phyloP scores from a whole-genome alignment of 163 green algal genomes.

The Volvox carteri region DNA sequence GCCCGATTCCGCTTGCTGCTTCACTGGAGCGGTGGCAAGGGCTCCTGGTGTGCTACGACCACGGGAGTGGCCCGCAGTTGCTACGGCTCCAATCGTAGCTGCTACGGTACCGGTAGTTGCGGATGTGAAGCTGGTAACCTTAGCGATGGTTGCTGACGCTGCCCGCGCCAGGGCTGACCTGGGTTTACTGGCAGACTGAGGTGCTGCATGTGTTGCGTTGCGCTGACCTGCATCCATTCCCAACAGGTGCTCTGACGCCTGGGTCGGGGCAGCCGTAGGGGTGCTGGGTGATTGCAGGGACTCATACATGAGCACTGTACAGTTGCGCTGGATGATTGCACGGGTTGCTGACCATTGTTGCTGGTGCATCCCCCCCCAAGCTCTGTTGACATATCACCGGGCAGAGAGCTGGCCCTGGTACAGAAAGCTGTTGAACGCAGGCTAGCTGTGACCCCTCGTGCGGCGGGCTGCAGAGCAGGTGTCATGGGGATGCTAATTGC shows the following conservation, averaged over 20 bases:
- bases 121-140: not conserved
- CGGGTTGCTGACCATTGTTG: not conserved
- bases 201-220: not conserved
- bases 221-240: not conserved
- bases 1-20: not conserved
- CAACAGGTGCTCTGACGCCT: not conserved
- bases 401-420: not conserved
- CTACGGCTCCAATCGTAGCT: no score
- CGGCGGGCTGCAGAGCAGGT: not conserved
- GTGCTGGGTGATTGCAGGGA: no score
- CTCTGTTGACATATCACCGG: not conserved
- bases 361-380: not conserved
- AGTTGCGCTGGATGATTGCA: not conserved
- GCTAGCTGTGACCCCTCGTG: not conserved
- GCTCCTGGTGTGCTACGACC: no score
- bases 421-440: not conserved
- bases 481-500: not conserved
- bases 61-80: no score
- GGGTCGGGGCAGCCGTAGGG: no score
- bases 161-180: no score
- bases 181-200: no score
- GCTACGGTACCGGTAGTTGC: no score
- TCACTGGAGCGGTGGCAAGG: no score
- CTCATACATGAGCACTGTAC: no score
- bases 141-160: no score